phyloP scores from a whole-genome alignment of 257 asterid species.

The Solanum okadae region DNA sequence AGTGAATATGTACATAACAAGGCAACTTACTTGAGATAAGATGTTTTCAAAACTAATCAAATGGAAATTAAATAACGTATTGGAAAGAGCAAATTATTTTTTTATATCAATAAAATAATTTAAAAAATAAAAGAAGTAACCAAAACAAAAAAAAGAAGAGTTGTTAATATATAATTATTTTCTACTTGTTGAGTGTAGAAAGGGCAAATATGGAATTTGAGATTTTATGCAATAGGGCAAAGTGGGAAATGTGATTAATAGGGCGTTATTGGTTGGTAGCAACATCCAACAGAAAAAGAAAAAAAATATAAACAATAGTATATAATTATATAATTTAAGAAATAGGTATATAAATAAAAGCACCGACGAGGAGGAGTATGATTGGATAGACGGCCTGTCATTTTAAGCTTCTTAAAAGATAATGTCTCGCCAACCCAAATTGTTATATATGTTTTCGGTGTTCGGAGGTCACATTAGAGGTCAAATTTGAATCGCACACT shows the following conservation, averaged over 20 bases:
- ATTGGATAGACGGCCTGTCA: not conserved
- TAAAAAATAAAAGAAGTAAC: not conserved
- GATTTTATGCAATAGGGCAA: not conserved
- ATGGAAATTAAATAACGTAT: not conserved
- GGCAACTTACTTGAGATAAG: not conserved
- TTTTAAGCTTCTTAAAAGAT: not conserved
- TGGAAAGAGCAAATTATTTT: not conserved
- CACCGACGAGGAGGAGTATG: not conserved
- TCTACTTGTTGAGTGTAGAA: not conserved
- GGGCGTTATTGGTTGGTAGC: not conserved
- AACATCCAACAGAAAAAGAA: not conserved
- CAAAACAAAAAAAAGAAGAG: not conserved
- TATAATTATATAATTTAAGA: not conserved
- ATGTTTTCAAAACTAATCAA: not conserved
- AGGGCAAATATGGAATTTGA: not conserved
- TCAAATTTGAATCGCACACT: too few relatives aligned
- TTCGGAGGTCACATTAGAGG: too few relatives aligned
- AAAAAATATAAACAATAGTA: not conserved
- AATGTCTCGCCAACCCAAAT: not conserved
- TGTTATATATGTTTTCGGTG: too few relatives aligned
- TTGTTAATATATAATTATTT: not conserved
- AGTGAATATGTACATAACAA: not conserved
- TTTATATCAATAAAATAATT: too few relatives aligned
- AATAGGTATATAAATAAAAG: not conserved
- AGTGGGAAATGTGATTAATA: not conserved